phyloP scores from a whole-genome alignment of 768 basidiomycete species.

The Amyloporia xantha region DNA sequence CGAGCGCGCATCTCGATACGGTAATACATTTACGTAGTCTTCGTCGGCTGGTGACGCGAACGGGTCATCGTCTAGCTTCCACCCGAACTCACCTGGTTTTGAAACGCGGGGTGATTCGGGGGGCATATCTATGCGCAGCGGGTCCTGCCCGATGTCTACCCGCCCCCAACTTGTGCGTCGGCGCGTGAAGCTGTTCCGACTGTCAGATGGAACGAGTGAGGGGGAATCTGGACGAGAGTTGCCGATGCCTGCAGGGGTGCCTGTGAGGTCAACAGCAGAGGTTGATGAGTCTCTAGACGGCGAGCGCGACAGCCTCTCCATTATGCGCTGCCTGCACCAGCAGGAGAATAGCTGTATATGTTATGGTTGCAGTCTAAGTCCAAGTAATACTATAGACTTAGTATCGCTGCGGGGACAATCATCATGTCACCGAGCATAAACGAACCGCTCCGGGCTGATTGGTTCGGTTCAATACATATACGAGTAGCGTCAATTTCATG shows the following conservation, averaged over 20 bases:
- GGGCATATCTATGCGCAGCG: conserved; percentile 33
- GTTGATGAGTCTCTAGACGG: conserved; percentile 32
- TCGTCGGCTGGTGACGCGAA: conserved; percentile 41
- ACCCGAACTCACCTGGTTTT: conserved; percentile 19
- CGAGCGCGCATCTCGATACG: conserved; percentile 12
- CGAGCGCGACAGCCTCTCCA: neutral
- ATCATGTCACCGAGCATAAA: no score
- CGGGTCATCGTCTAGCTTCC: conserved; percentile 36
- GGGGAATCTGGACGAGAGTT: conserved; percentile 45
- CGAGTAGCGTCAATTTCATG: no score
- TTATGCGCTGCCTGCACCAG: neutral
- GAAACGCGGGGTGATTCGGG: conserved; percentile 19
- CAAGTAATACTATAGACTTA: no score
- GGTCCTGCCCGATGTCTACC: conserved; percentile 40
- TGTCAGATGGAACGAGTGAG: conserved; percentile 31
- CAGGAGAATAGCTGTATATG: no score
- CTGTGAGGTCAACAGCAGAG: conserved; percentile 49
- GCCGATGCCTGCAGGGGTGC: conserved; percentile 38
- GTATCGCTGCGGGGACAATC: no score
- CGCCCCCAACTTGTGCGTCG: conserved; percentile 56
- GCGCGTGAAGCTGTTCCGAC: conserved; percentile 33
- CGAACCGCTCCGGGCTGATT: no score
- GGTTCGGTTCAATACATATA: no score
- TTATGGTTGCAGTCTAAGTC: no score
- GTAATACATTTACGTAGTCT: conserved; percentile 26